phyloP scores from a whole-genome alignment of 495 filamentous ascomycete species.

The Aspergillus funiculosus region DNA sequence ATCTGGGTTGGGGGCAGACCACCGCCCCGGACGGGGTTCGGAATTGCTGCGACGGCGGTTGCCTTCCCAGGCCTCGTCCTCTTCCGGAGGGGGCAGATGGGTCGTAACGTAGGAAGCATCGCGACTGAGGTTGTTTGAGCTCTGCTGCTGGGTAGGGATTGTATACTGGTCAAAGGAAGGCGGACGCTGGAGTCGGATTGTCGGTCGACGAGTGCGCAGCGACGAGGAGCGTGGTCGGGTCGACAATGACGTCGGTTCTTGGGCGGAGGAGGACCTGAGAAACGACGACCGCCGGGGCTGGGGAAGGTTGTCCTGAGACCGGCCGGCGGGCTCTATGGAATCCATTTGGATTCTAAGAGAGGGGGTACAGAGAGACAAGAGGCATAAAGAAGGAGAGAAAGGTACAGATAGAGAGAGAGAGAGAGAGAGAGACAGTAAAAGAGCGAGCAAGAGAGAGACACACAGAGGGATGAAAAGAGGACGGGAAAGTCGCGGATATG shows the following conservation, averaged over 20 bases:
- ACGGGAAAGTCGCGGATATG: not conserved
- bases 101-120: slow-evolving; percentile 6
- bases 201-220: slow-evolving; percentile 33
- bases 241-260: slow-evolving; percentile 16
- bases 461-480: not conserved
- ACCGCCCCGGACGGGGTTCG: slow-evolving; percentile 40
- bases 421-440: not conserved
- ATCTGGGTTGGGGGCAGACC: slow-evolving; percentile 30
- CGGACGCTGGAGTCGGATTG: slow-evolving; percentile 37
- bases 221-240: slow-evolving; percentile 15
- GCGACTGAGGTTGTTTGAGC: slow-evolving; percentile 4
- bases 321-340: slow-evolving; percentile 38
- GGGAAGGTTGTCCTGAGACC: slow-evolving; percentile 14
- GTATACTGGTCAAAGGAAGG: slow-evolving; percentile 22
- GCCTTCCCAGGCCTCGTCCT: slow-evolving; percentile 29
- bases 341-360: slow-evolving; percentile 32
- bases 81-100: slow-evolving; percentile 14
- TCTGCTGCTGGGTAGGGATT: slow-evolving; percentile 7
- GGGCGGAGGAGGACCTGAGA: slow-evolving; percentile 4
- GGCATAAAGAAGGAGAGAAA: not conserved
- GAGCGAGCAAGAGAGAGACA: too few relatives aligned
- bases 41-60: slow-evolving; percentile 44
- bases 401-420: not conserved
- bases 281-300: slow-evolving; percentile 4
- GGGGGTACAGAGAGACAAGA: slow-evolving; percentile 3